These are phyloP conservation scores for Dendrocalamus sinicus DNA, from an alignment of 176 grass and related monocot species.

Conservation along the genomic window DNA sequence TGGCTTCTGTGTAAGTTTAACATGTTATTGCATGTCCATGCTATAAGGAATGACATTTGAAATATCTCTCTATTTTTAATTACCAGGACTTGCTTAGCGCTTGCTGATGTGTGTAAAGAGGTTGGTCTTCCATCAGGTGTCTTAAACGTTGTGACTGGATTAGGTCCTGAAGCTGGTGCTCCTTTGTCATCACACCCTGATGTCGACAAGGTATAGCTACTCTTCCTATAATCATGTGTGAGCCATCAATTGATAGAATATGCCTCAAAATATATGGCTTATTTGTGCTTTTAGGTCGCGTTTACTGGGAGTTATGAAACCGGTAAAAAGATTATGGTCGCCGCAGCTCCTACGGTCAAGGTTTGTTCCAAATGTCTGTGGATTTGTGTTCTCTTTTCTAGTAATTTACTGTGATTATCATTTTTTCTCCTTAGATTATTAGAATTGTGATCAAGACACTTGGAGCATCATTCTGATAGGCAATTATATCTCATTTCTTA, in stretches of 20 bases:
- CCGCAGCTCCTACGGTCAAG: conserved; percentile 87
- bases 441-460: conserved; percentile 9
- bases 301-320: conserved; percentile 96
- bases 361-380: conserved; percentile 51
- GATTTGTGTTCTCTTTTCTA: conserved; percentile 12
- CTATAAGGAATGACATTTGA: conserved; percentile 21
- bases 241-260: neutral
- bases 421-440: neutral
- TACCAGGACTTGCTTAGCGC: conserved; percentile 96
- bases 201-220: conserved; percentile 75
- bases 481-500: conserved; percentile 13
- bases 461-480: neutral
- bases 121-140: conserved; percentile 88
- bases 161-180: conserved; percentile 93
- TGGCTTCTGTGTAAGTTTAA: conserved; percentile 85
- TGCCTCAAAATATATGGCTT: conserved; percentile 30
- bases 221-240: conserved; percentile 1
- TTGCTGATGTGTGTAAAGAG: conserved; percentile 92
- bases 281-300: conserved; percentile 67
- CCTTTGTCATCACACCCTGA: conserved; percentile 89
- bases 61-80: conserved; percentile 29
- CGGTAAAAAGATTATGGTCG: conserved; percentile 87
- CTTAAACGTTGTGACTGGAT: conserved; percentile 86
- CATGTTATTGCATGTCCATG: conserved; percentile 26
- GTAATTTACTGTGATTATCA: neutral